These are phyloP conservation scores for Gaeumannomyces tritici DNA, from an alignment of 2,329 filamentous ascomycete species.

Conservation along the genomic window DNA sequence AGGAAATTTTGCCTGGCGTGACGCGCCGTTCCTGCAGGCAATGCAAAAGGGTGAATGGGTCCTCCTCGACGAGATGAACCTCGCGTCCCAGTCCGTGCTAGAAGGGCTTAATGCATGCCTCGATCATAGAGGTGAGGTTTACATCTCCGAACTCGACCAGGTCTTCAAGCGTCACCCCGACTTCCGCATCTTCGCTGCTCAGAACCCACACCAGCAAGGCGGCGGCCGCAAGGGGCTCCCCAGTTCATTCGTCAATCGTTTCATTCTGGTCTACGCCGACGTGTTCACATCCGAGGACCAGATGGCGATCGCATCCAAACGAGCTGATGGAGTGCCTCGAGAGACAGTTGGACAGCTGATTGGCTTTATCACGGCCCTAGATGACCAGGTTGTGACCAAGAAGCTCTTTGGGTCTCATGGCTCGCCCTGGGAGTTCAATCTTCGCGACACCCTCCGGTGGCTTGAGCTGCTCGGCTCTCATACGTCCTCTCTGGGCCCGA, in stretches of 20 bases:
- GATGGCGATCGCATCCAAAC: conserved; percentile 67
- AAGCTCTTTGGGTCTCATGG: conserved; percentile 51
- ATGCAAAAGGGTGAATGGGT: conserved; percentile 99
- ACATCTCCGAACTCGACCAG: conserved; percentile 89
- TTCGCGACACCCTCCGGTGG: conserved; percentile 87
- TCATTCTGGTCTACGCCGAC: conserved; percentile 95
- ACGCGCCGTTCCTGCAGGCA: conserved; percentile 88
- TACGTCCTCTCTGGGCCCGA: conserved; percentile 42
- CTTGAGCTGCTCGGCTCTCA: conserved; percentile 58
- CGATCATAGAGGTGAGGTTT: conserved; percentile 92
- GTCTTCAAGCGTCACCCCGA: conserved; percentile 82
- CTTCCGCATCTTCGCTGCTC: conserved; percentile 92
- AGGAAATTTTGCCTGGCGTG: conserved; percentile 88
- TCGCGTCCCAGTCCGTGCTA: conserved; percentile 91
- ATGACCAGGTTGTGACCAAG: conserved; percentile 56
- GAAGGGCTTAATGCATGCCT: conserved; percentile 95
- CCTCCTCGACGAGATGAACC: conserved; percentile 94
- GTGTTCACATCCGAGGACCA: conserved; percentile 76
- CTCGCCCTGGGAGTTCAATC: conserved; percentile 91
- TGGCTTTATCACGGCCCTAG: conserved; percentile 69
- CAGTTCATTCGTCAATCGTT: conserved; percentile 93
- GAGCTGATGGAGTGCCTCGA: conserved; percentile 56
- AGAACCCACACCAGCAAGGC: conserved; percentile 96
- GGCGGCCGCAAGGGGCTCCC: conserved; percentile 91
- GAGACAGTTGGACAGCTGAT: conserved; percentile 60